Base-by-base conservation (phyloP, 2,329 filamentous ascomycete genomes). In the Pseudogymnoascus destructans region DNA sequence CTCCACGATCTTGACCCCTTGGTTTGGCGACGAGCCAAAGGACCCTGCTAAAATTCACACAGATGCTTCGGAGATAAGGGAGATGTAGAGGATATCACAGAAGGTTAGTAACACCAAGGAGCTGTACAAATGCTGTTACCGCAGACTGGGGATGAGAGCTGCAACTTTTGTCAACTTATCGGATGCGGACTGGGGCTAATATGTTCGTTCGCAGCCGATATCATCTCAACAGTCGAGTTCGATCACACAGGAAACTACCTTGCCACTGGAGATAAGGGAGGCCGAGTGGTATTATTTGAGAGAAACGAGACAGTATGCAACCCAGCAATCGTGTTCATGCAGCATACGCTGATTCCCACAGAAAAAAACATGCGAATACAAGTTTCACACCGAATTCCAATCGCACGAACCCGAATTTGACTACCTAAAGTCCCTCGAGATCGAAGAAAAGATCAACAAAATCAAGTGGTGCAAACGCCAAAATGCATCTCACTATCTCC, bases 321-420 rank as follows among this genome's bases (percentile, higher is more conserved):
- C 49, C 25, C 23, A 42, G 42, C 36, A 32, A 52, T 57, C 10
- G 52, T 42, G 46, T 55, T 52, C n/a, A 30, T 30, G 17, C 36
- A 35, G 21, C 25, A 42, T 40, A 52, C 30, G 38, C 56, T 33
- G 32, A 40, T 46, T 49, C 46, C 35, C 42, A 55, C 70, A 96
- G 91, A 97, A 98, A 84, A 98, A 97, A 83, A 97, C 93, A 56
- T 98, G 93, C 82, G 93, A 98, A 74, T 98, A 98, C 80, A 98
- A 97, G 74, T 98, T 98, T 73, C 93, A 98, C 74, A 98, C 93
- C 72, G 93, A 98, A 71, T 98, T 98, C 69, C 93, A 98, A 77
- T 98, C 93, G 67, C 93, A 98, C 76, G 93, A 98, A 72, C 93
- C 93, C 63, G 93, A 98, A 74, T 98, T 98, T 73, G 93, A 98